Conservation (phyloP, 805 yeast genomes). For the Brettanomyces custersianus region DNA sequence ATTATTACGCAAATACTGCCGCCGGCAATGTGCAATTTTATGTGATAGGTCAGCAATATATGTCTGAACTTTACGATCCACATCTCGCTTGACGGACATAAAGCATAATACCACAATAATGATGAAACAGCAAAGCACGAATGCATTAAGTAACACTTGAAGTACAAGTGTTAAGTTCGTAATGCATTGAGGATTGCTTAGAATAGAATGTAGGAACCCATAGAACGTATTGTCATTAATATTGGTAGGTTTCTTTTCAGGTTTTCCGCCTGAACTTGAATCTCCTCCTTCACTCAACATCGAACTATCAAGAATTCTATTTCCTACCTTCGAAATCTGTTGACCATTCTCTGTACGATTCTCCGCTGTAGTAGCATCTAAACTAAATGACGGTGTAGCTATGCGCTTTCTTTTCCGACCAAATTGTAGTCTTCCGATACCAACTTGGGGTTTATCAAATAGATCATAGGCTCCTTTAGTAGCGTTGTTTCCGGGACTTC, state of each 20-base stretch:
- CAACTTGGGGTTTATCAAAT: conserved; percentile 18
- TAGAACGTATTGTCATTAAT: conserved; percentile 2
- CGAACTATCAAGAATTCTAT: conserved; percentile 1
- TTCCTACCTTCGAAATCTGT: neutral
- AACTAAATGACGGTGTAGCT: conserved; percentile 2
- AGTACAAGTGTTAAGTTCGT: conserved; percentile 18
- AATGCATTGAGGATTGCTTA: conserved; percentile 21
- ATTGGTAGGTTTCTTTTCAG: neutral
- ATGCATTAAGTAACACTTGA: conserved; percentile 19
- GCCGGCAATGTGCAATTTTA: conserved; percentile 60
- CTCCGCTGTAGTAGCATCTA: neutral
- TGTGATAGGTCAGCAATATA: conserved; percentile 50
- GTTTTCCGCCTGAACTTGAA: neutral
- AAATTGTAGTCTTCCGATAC: conserved; percentile 4
- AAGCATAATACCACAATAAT: conserved; percentile 14
- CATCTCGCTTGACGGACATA: conserved; percentile 38
- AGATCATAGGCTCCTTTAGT: conserved; percentile 23
- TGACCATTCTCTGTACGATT: neutral
- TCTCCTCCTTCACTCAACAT: neutral
- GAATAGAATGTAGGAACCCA: conserved; percentile 8
- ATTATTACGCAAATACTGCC: conserved; percentile 61
- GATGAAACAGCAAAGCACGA: conserved; percentile 15
- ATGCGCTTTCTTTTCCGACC: conserved; percentile 13
- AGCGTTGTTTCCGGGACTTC: conserved; percentile 17
- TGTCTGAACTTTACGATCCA: conserved; percentile 57